Conservation (phyloP, 345 rosid species). For the Capsella bursapastoris region DNA sequence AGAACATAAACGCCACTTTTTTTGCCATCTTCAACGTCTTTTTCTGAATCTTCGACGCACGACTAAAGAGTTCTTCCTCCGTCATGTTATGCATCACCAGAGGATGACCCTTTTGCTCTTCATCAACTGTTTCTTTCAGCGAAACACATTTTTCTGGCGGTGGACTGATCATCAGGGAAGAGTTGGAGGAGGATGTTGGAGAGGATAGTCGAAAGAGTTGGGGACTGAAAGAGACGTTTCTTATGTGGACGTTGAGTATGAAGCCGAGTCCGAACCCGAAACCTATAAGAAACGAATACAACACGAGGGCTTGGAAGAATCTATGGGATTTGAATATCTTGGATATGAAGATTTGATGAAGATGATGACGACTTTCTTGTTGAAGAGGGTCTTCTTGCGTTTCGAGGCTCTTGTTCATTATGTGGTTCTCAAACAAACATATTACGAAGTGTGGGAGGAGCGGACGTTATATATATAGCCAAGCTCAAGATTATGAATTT, state of each 20-base stretch:
- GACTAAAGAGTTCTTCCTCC: conserved; percentile 61
- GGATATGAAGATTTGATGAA: conserved; percentile 36
- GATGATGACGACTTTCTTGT: conserved; percentile 16
- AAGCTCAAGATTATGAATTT: conserved; percentile 3
- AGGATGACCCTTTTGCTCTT: conserved; percentile 17
- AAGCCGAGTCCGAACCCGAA: conserved; percentile 56
- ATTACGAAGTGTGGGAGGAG: conserved; percentile 6
- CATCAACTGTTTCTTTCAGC: neutral
- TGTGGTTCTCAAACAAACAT: neutral
- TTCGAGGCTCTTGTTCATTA: conserved; percentile 20
- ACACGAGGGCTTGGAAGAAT: conserved; percentile 46
- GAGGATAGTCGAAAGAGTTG: conserved; percentile 46
- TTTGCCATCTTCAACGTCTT: conserved; percentile 55
- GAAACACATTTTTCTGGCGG: neutral
- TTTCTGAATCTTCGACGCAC: conserved; percentile 47
- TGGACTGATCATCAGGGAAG: neutral
- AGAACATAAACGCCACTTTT: conserved; percentile 82
- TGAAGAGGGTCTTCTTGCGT: conserved; percentile 33
- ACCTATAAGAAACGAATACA: conserved; percentile 48
- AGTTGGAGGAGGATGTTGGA: neutral
- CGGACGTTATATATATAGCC: conserved; percentile 3
- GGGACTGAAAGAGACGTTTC: conserved; percentile 46
- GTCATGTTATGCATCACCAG: conserved; percentile 60
- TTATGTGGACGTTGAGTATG: conserved; percentile 45
- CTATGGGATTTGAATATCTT: conserved; percentile 35